A percentile compares a stretch with the other conserved stretches of the same genome.
Conservation (phyloP, 495 filamentous ascomycete genomes). For the Penicillium coffeae region DNA sequence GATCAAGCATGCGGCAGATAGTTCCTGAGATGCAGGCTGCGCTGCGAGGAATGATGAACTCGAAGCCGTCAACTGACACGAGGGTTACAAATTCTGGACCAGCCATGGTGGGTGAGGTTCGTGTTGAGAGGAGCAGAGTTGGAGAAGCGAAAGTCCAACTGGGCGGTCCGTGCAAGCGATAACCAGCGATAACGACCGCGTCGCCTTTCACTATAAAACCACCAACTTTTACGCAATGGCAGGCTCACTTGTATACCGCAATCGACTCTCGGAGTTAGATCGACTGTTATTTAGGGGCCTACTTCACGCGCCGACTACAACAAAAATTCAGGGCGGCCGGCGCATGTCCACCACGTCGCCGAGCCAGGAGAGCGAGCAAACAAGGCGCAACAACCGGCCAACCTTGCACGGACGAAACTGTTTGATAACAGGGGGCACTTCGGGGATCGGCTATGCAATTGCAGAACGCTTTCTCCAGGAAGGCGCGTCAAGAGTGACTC, state of each 20-base stretch:
- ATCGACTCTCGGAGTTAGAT: too few species aligned
- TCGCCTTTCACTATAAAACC: not conserved
- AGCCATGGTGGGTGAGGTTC: not conserved
- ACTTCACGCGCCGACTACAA: too few species aligned
- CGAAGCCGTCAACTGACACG: conserved; percentile 80
- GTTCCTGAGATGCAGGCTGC: conserved; percentile 70
- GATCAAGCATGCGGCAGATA: conserved; percentile 82
- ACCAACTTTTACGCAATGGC: too few species aligned
- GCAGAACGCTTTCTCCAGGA: conserved; percentile 62
- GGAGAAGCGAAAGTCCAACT: too few species aligned
- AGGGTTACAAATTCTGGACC: conserved; percentile 71
- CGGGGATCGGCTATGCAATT: conserved; percentile 66
- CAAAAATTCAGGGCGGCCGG: not conserved
- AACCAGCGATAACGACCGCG: conserved; percentile 6
- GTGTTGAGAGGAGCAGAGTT: conserved; percentile 5
- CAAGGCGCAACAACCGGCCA: not conserved
- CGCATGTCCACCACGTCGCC: not conserved
- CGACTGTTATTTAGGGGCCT: too few species aligned
- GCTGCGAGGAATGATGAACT: conserved; percentile 79
- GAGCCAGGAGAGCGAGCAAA: not conserved
- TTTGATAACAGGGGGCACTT: conserved; percentile 61
- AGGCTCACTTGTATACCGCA: too few species aligned
- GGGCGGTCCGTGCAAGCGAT: conserved; percentile 28
- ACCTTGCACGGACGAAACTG: conserved; percentile 39
- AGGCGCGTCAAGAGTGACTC: conserved; percentile 51